Conservation (phyloP, 306 rosid species). For the Potentilla sterilis region DNA sequence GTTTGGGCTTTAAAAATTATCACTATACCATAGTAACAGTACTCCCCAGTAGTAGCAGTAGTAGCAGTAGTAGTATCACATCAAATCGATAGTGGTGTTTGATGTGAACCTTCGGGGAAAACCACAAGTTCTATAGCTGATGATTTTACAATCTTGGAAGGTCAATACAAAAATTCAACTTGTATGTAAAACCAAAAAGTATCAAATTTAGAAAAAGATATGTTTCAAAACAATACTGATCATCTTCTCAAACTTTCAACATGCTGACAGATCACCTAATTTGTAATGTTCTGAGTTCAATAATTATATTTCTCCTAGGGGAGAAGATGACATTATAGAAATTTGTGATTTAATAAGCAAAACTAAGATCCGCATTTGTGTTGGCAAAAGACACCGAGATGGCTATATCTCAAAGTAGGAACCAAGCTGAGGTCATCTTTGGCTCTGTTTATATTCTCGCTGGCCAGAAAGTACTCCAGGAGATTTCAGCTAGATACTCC, state of each 20-base stretch:
- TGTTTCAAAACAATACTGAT: neutral
- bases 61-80: too few relatives aligned
- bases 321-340: neutral
- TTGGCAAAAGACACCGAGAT: neutral
- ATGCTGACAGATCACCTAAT: neutral
- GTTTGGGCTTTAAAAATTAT: neutral
- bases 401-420: neutral
- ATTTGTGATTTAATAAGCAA: neutral
- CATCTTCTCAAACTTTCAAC: neutral
- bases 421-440: neutral
- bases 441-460: neutral
- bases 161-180: neutral
- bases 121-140: neutral
- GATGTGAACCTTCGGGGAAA: neutral
- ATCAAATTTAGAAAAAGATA: neutral
- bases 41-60: neutral
- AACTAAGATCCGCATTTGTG: neutral
- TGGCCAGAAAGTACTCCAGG: neutral
- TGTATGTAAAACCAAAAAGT: neutral
- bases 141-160: neutral
- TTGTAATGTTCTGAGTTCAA: neutral
- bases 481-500: neutral
- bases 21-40: neutral
- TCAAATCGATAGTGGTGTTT: constrained; percentile 3
- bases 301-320: neutral